Evolutionary conservation across 345 rosid species (phyloP), one percentile per base, ranked within the genome.

Genomic region (Tarenaya hassleriana): DNA sequence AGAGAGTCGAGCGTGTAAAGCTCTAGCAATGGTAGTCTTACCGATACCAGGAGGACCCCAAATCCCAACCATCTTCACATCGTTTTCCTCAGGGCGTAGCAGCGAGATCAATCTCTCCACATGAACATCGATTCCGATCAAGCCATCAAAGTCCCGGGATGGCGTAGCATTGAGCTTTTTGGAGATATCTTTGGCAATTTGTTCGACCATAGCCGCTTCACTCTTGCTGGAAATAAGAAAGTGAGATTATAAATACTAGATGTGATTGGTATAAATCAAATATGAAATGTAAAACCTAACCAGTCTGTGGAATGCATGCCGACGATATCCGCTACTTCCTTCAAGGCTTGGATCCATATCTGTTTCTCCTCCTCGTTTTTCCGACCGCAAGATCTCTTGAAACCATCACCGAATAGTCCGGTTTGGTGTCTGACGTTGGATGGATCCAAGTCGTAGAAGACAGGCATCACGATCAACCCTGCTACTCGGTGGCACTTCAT

Each of bases 11-110:
- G 7, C 13, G 13, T 4, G 17, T 1, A 73, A 8, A 19, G 49
- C 67, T 46, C 57, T 58, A 12, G 83, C 74, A 10, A 74, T 46
- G 13, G 86, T 69, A 15, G 73, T n/a, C n/a, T n/a, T n/a, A n/a
- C n/a, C n/a, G n/a, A n/a, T n/a, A n/a, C n/a, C n/a, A n/a, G n/a
- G n/a, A 43, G 60, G 78, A 1, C 79, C 79, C 55, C 56, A 63
- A 27, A 75, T 69, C 14, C 81, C 81, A 10, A 71, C 40, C 29
- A 50, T 52, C 34, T 13, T 55, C 10, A 72, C 53, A 40, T 64
- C 68, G 4, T 15, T 1, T 1, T 41, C 33, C 0, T 7, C 47
- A 7, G 34, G 14, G 35, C 21, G 0, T 20, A 77, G 4, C 0
- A 56, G 8, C 1, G 14, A 37, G 38, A n/a, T 11, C 13, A 63